Percentiles rank a stretch among this genome's conserved stretches.
Evolutionary conservation across 2,329 filamentous ascomycete genomes (phyloP).

Genomic region (Xylaria sp.): DNA sequence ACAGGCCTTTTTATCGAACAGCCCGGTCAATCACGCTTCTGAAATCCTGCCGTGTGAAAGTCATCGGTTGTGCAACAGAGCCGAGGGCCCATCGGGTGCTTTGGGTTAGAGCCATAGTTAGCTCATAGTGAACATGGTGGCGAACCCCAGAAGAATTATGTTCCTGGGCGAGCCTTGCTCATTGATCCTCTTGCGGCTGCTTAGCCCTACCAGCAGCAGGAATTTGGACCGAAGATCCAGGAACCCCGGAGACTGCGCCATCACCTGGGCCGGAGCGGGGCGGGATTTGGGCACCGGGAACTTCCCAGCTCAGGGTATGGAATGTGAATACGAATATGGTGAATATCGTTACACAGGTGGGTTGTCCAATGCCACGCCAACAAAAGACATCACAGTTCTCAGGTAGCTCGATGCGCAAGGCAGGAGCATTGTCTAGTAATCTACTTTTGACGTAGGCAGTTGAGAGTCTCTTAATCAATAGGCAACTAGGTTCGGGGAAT

Average conservation of each 20-base stretch:
- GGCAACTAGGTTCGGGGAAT: background rate
- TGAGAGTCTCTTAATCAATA: background rate
- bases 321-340: background rate
- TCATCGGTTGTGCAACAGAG: constrained; percentile 19
- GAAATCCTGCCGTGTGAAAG: constrained; percentile 31
- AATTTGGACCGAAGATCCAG: constrained; percentile 34
- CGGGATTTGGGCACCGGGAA: constrained; percentile 37
- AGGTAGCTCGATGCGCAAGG: background rate
- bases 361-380: constrained; percentile 9
- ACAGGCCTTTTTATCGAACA: constrained; percentile 44
- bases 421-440: constrained; percentile 4
- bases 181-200: constrained; percentile 27
- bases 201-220: constrained; percentile 36
- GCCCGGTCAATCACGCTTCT: constrained; percentile 38
- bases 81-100: constrained; percentile 15
- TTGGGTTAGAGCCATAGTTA: background rate
- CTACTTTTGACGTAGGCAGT: background rate
- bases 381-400: background rate
- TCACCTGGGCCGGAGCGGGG: constrained; percentile 41
- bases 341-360: constrained; percentile 5
- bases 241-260: constrained; percentile 39
- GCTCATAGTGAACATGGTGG: constrained; percentile 11
- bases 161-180: constrained; percentile 32
- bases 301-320: background rate
- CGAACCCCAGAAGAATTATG: constrained; percentile 16